Evolutionary conservation across 2,329 filamentous ascomycete genomes (phyloP), one percentile per base, ranked within the genome.

Genomic region (Colletotrichum theobromicola): DNA sequence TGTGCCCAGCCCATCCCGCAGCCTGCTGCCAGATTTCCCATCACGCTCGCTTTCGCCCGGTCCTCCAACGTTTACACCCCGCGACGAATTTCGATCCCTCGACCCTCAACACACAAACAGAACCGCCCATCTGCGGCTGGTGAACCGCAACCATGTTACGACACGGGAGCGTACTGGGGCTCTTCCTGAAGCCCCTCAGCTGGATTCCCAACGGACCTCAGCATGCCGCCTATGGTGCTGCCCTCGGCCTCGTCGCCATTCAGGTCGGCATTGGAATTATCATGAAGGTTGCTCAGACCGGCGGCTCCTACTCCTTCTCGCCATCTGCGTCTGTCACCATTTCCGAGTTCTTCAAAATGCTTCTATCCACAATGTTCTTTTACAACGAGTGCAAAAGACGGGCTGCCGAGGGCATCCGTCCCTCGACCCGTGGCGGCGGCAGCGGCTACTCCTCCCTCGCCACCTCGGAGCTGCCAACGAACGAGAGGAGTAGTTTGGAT

Each of bases 221-320:
- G 61, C 72, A 70, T 53, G 75, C 75, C n/a, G 76, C 77, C 55
- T 78, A 77, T 66, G 77, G 77, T 15, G 81, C 82, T 16, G 81
- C 82, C 9, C 77, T 83, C 26, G 80, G 79, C 21, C 77, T 83
- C 15, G 80, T 84, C 24, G 78, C 78, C 12, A 82, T 84, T 60
- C 80, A 82, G 74, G 82, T 83, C 65, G 80, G 81, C 58, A 81
- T 84, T n/a, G 79, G 79, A 55, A 80, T 83, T 53, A 79, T 84
- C 21, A 79, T 82, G 77, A 82, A 82, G 74, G 65, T 79, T 57
- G 75, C 82, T 3, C 81, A 82, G 70, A 78, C 75, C 0, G 75
- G 73, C 35, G 78, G 80, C 3, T 76, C 77, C 21, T 82, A 80
- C 50, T 73, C 75, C 5, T 81, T 81, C 66, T 83, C 81, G 28